These are phyloP conservation scores for Crucibulum cyathiforme DNA, from an alignment of 1,284 basidiomycete genomes.

Conservation along the genomic window DNA sequence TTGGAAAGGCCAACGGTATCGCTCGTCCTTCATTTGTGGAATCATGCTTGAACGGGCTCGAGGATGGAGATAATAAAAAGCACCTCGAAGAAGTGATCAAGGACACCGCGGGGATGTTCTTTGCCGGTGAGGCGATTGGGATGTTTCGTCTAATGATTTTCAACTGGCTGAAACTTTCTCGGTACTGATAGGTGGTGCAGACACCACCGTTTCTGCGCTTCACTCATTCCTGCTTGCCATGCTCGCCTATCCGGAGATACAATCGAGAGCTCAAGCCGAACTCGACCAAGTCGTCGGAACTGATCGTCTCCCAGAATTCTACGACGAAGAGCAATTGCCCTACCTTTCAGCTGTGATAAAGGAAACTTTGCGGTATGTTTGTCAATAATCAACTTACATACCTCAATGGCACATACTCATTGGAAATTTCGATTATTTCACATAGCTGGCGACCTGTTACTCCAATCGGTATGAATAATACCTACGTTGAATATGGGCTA, in stretches of 20 bases:
- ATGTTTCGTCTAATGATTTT: neutral
- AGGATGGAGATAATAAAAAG: neutral
- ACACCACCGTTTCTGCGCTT: conserved; percentile 3
- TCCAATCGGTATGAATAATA: conserved; percentile 19
- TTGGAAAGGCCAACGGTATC: neutral
- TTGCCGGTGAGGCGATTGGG: neutral
- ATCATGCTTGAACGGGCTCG: neutral
- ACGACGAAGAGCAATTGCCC: conserved; percentile 2
- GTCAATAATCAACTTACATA: neutral
- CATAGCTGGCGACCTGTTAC: conserved; percentile 28
- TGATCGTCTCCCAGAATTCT: conserved; percentile 2
- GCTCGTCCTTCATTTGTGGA: conserved; percentile 4
- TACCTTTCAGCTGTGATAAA: conserved; percentile 4
- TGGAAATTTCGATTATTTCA: neutral
- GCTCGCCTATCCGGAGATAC: conserved; percentile 4
- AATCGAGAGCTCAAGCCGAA: conserved; percentile 2
- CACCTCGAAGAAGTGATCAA: conserved; percentile 2
- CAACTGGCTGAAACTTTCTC: neutral
- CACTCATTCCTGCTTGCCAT: conserved; percentile 2
- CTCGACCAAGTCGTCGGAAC: neutral
- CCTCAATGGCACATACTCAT: neutral
- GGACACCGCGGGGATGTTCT: conserved; percentile 6
- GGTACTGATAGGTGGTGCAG: conserved; percentile 2
- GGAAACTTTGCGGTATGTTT: conserved; percentile 6
- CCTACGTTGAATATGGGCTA: neutral